Evolutionary conservation across 2,329 filamentous ascomycete genomes (phyloP), one percentile per base, ranked within the genome.

Genomic region (Trichoderma hamatum): DNA sequence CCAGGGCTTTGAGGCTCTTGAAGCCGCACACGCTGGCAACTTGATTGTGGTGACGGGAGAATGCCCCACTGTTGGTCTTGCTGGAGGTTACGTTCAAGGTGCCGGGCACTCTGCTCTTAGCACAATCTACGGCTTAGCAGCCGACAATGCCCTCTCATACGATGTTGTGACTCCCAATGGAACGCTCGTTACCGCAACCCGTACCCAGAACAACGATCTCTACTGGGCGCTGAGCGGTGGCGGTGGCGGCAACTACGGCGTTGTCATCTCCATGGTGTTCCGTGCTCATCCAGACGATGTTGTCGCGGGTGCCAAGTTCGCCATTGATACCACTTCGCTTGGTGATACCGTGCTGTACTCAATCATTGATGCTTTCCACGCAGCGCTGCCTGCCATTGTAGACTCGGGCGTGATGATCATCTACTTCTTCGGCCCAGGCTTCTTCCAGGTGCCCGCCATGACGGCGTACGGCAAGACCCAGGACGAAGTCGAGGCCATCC

Each of bases 151-250:
- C 0, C 79, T 90, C 1, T 80, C 84, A 65, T 85, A 80, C 69
- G 81, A 87, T 70, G 84, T 89, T 0, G 81, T 90, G 21, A 84
- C 83, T 9, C 84, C 82, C 0, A 74, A 75, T 26, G 87, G 88
- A 0, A 70, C 79, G n/a, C 73, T 83, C 36, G 69, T 88, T 2
- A 83, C 76, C 3, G 86, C 85, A 3, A 83, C 79, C 10, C 80
- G 77, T 2, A 65, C 67, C 2, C 56, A 70, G 51, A 67, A 77
- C 1, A 69, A 82, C n/a, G 87, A 90, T 67, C 80, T 90, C 7
- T 89, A 86, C 78, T 90, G 87, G 87, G 88, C 88, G 5, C 76
- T 89, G 3, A 80, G 81, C 54, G 86, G 87, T 5, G 86, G 87
- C 2, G 87, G 88, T 1, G 84, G 82, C 5, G 81, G 79, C 60